A percentile compares a stretch with the other conserved stretches of the same genome.
Conservation (phyloP, 2,329 filamentous ascomycete species). For the Thielaviopsis populi region DNA sequence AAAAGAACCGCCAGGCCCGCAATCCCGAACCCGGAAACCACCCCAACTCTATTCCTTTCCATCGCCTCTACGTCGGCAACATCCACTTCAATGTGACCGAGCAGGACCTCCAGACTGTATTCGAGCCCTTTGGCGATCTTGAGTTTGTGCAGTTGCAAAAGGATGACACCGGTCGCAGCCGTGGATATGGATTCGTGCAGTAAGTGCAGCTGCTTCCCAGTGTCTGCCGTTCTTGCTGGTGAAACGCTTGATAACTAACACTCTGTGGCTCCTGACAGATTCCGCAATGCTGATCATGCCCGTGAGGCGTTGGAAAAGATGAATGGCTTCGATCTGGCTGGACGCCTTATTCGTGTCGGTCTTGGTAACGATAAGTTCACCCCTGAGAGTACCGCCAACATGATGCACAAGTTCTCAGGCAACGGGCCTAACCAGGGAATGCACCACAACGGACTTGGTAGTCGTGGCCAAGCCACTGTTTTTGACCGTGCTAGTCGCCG, state of each 20-base stretch:
- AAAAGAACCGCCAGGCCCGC: constrained; percentile 95
- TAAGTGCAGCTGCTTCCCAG: constrained; percentile 38
- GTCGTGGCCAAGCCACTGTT: constrained; percentile 55
- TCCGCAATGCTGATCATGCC: constrained; percentile 77
- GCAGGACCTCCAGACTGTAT: constrained; percentile 86
- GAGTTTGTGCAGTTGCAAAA: constrained; percentile 97
- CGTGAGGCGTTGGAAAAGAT: constrained; percentile 95
- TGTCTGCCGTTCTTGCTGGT: no score
- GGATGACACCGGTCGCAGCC: constrained; percentile 77
- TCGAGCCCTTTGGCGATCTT: constrained; percentile 92
- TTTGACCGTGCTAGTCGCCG: constrained; percentile 82
- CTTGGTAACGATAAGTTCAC: constrained; percentile 99
- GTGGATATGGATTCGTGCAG: constrained; percentile 98
- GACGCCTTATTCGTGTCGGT: constrained; percentile 92
- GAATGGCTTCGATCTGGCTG: constrained; percentile 97
- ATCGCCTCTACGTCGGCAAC: constrained; percentile 96
- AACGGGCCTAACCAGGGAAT: constrained; percentile 52
- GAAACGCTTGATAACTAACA: constrained; percentile 24
- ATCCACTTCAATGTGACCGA: constrained; percentile 99
- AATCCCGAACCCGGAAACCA: constrained; percentile 56
- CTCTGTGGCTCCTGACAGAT: constrained; percentile 37
- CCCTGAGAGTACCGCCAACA: constrained; percentile 84
- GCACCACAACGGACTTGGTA: constrained; percentile 77
- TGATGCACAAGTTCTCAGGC: constrained; percentile 81
- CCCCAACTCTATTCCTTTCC: constrained; percentile 80